These are phyloP conservation scores for Ustilago cynodontis DNA, from an alignment of 1,284 basidiomycete genomes.

Conservation along the genomic window DNA sequence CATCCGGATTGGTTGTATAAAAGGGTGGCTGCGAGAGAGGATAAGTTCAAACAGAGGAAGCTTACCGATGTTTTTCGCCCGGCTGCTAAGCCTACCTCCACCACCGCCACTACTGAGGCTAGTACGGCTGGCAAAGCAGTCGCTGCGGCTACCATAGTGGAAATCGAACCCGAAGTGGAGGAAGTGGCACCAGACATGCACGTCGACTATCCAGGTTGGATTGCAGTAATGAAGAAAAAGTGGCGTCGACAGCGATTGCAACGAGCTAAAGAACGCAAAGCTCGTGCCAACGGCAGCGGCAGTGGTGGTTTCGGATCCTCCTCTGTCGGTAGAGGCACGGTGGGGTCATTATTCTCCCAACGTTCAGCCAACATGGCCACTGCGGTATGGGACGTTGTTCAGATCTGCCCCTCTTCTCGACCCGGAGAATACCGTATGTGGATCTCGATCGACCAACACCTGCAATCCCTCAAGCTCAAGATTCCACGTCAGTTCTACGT, in stretches of 20 bases:
- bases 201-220: constrained; percentile 81
- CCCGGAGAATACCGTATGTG: constrained; percentile 90
- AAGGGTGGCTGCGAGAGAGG: constrained; percentile 86
- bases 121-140: constrained; percentile 15
- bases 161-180: constrained; percentile 37
- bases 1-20: constrained; percentile 98
- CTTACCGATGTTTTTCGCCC: constrained; percentile 91
- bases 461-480: constrained; percentile 83
- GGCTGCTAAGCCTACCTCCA: constrained; percentile 61
- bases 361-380: constrained; percentile 77
- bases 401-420: constrained; percentile 82
- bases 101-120: constrained; percentile 16
- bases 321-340: constrained; percentile 52
- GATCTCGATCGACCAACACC: constrained; percentile 85
- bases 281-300: constrained; percentile 22
- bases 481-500: constrained; percentile 94
- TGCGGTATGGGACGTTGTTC: constrained; percentile 91
- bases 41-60: constrained; percentile 98
- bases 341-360: constrained; percentile 81
- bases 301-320: constrained; percentile 12
- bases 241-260: constrained; percentile 78
- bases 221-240: constrained; percentile 81
- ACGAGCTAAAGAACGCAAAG: constrained; percentile 71
- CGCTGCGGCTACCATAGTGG: constrained; percentile 24
- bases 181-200: constrained; percentile 63